These are phyloP conservation scores for Cladobotryum protrusum DNA, from an alignment of 2,329 filamentous ascomycete species.

Conservation along the genomic window DNA sequence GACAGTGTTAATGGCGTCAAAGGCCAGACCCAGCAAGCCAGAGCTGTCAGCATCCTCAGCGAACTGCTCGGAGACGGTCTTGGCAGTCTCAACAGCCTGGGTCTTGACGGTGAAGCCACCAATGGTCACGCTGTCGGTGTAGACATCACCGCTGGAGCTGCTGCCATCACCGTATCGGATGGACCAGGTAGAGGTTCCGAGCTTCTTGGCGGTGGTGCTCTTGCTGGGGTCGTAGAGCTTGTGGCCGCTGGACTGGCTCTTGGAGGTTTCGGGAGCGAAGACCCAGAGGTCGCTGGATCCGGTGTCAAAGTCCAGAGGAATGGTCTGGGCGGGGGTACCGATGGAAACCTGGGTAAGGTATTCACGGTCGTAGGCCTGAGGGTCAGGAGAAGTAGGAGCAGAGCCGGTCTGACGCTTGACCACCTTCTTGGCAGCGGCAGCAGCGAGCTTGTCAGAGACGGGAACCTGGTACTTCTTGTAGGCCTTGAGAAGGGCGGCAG, in stretches of 20 bases:
- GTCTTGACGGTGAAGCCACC: conserved; percentile 34
- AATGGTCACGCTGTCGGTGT: conserved; percentile 36
- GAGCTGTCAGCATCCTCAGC: conserved; percentile 34
- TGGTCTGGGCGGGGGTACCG: conserved; percentile 16
- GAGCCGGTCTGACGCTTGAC: conserved; percentile 14
- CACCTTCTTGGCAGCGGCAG: conserved; percentile 1
- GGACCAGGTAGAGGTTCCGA: conserved; percentile 34
- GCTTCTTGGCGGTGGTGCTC: conserved; percentile 31
- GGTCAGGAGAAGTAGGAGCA: conserved; percentile 6
- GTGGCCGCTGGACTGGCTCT: conserved; percentile 32
- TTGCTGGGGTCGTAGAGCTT: conserved; percentile 32
- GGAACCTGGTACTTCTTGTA: conserved; percentile 14
- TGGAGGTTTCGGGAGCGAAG: conserved; percentile 38
- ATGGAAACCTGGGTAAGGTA: conserved; percentile 16
- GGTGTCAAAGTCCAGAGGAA: conserved; percentile 18
- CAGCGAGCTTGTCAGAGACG: conserved; percentile 8
- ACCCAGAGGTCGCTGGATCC: conserved; percentile 24
- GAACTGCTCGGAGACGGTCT: conserved; percentile 34
- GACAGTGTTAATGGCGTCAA: conserved; percentile 38
- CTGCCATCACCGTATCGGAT: conserved; percentile 41
- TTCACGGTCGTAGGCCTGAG: conserved; percentile 11
- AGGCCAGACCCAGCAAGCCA: conserved; percentile 40
- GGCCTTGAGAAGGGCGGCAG: conserved; percentile 13
- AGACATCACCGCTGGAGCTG: conserved; percentile 37
- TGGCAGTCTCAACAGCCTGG: conserved; percentile 40